Evolutionary conservation across 345 rosid species (phyloP), one percentile per base, ranked within the genome.

Genomic region (Physaria fendleri): DNA sequence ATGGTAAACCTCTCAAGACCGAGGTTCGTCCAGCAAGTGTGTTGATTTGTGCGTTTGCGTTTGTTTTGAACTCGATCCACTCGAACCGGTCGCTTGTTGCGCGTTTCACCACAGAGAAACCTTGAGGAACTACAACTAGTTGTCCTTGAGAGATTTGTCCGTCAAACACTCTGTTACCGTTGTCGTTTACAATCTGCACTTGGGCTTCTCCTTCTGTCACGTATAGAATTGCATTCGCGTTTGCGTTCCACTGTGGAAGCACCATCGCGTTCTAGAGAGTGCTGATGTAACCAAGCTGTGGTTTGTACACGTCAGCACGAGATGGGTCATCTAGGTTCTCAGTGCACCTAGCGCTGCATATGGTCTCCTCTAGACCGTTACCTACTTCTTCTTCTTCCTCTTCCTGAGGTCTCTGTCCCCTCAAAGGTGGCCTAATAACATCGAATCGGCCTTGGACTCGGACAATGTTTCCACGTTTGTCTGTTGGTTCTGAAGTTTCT

Each of bases 51-150:
- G 71, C 75, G 29, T 71, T 71, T 5, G 43, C 71, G 30, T 78
- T 79, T 51, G 96, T 88, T 74, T 79, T 82, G 79, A 91, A 84
- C n/a, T 80, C 54, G 1, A 91, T 18, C 83, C 89, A 84, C 20
- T 76, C 69, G 59, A 83, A 83, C 33, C 59, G 76, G 4, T 75
- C 74, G 15, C 61, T 60, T 52, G 77, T 78, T 0, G 92, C 81
- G 11, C 74, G 68, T 62, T 77, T 79, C 65, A 71, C 77, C 40
- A 78, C 80, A 0, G 80, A 77, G 51, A 68, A 85, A 73, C 83
- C 82, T 60, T 84, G 90, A 0, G 90, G 96, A 47, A 85, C 70
- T 4, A 66, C 56, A 50, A 91, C 18, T 12, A 88, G 56, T 51
- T 84, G 87, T 18, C 96, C 93, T 56, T 80, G 53, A 0, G 68